Evolutionary conservation across 345 rosid genomes (phyloP).

Genomic region (Physaria fendleri): DNA sequence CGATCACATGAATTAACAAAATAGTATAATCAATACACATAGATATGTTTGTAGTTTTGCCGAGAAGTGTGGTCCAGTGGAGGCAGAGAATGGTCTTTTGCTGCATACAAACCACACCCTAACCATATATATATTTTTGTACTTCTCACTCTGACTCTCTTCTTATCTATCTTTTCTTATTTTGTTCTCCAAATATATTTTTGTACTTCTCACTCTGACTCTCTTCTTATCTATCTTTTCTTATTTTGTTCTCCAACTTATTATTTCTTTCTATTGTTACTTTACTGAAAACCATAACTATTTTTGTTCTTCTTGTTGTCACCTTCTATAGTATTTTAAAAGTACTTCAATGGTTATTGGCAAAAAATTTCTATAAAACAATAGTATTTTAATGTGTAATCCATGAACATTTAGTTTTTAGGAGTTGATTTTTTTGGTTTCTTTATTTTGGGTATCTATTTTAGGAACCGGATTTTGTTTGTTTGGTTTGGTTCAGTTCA

Average conservation of each 20-base stretch:
- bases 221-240: slow-evolving; percentile 1
- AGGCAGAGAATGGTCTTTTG: slow-evolving; percentile 17
- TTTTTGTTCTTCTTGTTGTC: slow-evolving; percentile 3
- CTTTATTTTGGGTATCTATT: no score
- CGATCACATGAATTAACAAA: neutral
- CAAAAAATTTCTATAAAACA: no score
- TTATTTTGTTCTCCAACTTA: neutral
- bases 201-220: slow-evolving; percentile 3
- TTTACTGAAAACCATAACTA: neutral
- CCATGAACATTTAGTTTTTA: no score
- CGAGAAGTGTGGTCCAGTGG: slow-evolving; percentile 18
- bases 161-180: neutral
- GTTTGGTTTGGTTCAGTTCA: no score
- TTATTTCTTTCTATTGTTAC: slow-evolving; percentile 7
- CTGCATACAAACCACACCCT: slow-evolving; percentile 24
- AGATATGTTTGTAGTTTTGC: neutral
- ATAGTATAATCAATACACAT: neutral
- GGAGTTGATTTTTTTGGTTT: no score
- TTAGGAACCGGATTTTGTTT: no score
- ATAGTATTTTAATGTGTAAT: no score
- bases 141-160: slow-evolving; percentile 8
- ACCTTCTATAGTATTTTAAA: neutral
- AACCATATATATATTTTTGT: slow-evolving; percentile 24
- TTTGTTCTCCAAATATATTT: neutral
- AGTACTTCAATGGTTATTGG: neutral